Evolutionary conservation across 2,329 filamentous ascomycete genomes (phyloP).

Genomic region (Leptographium flavum): DNA sequence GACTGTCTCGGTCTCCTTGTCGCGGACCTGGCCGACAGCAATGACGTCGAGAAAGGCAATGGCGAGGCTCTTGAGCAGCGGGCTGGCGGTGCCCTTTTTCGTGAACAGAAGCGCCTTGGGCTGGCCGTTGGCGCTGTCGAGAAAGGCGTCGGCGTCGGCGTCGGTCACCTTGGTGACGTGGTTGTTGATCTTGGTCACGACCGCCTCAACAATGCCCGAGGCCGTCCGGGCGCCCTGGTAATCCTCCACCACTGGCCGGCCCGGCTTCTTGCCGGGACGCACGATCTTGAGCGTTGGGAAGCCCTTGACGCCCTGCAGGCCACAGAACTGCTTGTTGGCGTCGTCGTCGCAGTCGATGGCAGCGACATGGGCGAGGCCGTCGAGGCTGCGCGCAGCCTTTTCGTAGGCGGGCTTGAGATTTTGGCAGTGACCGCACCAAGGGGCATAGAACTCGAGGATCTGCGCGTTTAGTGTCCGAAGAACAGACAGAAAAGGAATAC

Average conservation of each 20-base stretch:
- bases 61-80: constrained; percentile 68
- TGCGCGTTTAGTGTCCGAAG: constrained; percentile 13
- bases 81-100: constrained; percentile 78
- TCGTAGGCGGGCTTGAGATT: constrained; percentile 93
- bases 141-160: constrained; percentile 62
- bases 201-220: constrained; percentile 76
- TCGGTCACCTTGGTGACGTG: constrained; percentile 72
- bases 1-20: constrained; percentile 61
- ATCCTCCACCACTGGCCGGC: constrained; percentile 73
- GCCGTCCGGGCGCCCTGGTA: constrained; percentile 75
- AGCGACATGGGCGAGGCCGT: constrained; percentile 87
- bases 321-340: constrained; percentile 76
- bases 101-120: constrained; percentile 87
- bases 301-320: constrained; percentile 73
- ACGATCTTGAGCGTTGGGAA: constrained; percentile 96
- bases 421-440: constrained; percentile 96
- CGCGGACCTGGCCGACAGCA: constrained; percentile 65
- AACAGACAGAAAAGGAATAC: background rate
- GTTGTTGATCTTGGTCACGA: constrained; percentile 81
- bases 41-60: constrained; percentile 81
- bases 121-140: constrained; percentile 52
- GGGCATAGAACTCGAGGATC: constrained; percentile 80
- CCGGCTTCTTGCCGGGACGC: constrained; percentile 58
- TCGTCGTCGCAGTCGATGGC: constrained; percentile 94
- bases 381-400: constrained; percentile 76